A percentile compares a stretch with the other conserved stretches of the same genome.
Evolutionary conservation across 495 filamentous ascomycete species (phyloP).

Genomic region (Penicillium cataractarum): DNA sequence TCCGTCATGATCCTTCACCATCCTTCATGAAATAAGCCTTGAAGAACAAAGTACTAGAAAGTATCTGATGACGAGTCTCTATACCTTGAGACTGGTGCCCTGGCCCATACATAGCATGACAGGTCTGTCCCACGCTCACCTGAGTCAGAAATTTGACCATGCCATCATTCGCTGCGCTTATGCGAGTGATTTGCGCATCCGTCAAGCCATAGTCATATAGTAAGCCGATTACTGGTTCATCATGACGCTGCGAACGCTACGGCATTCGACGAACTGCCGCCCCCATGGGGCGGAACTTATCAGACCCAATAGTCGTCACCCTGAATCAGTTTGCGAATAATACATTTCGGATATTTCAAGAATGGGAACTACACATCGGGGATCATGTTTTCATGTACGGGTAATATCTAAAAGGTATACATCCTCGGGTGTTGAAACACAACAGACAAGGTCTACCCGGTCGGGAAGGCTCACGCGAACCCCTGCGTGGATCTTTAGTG

Average conservation of each 20-base stretch:
- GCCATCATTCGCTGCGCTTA: neutral
- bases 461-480: neutral
- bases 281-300: neutral
- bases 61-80: neutral
- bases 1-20: neutral
- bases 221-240: neutral
- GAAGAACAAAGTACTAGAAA: neutral
- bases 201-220: neutral
- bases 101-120: neutral
- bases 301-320: neutral
- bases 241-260: neutral
- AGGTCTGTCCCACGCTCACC: neutral
- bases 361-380: neutral
- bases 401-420: no score
- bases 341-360: no score
- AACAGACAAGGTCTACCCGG: neutral
- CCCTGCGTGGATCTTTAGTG: neutral
- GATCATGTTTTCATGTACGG: no score
- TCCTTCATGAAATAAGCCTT: neutral
- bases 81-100: neutral
- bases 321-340: no score
- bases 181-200: neutral
- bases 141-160: neutral
- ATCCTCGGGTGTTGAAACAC: neutral
- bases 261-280: neutral